These are phyloP conservation scores for Lolium multiflorum DNA, from an alignment of 176 grass and related monocot species.

Conservation along the genomic window DNA sequence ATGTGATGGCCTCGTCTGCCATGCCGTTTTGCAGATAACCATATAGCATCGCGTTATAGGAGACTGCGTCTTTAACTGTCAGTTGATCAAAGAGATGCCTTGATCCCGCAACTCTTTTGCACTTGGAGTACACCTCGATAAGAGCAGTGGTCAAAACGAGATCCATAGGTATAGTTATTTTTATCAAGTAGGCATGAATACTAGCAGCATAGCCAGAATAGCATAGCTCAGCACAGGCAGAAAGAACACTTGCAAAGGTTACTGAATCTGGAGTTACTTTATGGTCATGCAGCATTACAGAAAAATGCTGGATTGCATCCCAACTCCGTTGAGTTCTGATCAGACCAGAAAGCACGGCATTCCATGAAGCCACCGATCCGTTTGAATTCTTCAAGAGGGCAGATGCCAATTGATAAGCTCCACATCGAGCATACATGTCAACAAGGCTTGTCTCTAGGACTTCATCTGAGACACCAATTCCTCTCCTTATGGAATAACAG, in stretches of 20 bases:
- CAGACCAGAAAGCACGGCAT: slow-evolving; percentile 60
- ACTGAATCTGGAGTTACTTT: slow-evolving; percentile 61
- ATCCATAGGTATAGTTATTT: slow-evolving; percentile 62
- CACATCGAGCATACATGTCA: slow-evolving; percentile 59
- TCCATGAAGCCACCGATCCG: slow-evolving; percentile 59
- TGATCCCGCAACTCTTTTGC: slow-evolving; percentile 39
- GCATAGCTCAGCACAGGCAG: slow-evolving; percentile 58
- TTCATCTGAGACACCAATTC: slow-evolving; percentile 57
- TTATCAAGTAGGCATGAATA: slow-evolving; percentile 63
- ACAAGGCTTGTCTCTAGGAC: slow-evolving; percentile 60
- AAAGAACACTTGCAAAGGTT: slow-evolving; percentile 64
- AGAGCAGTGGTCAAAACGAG: slow-evolving; percentile 65
- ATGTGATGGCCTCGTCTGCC: slow-evolving; percentile 40
- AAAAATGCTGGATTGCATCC: slow-evolving; percentile 51
- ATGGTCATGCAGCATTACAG: slow-evolving; percentile 51
- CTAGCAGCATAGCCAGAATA: slow-evolving; percentile 42
- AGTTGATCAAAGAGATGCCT: slow-evolving; percentile 62
- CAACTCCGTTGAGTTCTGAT: slow-evolving; percentile 32
- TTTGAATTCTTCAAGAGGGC: slow-evolving; percentile 44
- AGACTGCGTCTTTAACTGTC: slow-evolving; percentile 50
- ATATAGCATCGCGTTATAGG: slow-evolving; percentile 62
- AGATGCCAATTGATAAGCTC: slow-evolving; percentile 43
- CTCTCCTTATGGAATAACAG: slow-evolving; percentile 63
- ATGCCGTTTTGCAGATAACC: slow-evolving; percentile 60
- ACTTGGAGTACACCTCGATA: slow-evolving; percentile 63